Evolutionary conservation across 768 basidiomycete genomes (phyloP), one percentile per base, ranked within the genome.

Genomic region (Pleurotus ostreatus): DNA sequence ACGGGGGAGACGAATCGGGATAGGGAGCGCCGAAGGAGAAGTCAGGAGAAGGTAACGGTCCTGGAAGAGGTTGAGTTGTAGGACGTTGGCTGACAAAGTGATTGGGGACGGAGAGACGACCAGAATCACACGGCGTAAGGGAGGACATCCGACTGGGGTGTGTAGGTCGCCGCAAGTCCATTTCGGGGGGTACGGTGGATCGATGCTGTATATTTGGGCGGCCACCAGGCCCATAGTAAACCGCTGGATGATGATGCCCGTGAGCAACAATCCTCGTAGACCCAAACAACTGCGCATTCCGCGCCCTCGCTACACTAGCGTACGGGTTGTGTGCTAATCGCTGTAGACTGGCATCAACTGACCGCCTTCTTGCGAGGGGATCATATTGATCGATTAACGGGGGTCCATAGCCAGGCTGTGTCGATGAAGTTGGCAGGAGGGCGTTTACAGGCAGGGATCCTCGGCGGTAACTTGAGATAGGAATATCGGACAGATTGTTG

Each of bases 11-110:
- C 49, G 73, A 80, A 25, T 85, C 80, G 3, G 51, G 38, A 11
- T 53, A 53, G 23, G 51, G 51, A 8, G 78, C 76, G 57, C 85
- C 85, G 60, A 87, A 87, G 46, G 82, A 82, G 71, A 83, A 86
- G 55, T 78, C 79, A 40, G 83, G 83, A 4, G 76, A 75, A 1
- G 85, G 85, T 15, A 86, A 72, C 4, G 85, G 85, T 2, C 85
- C 85, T 7, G 83, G 70, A 58, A 82, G 67, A 56, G 74, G 74
- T 45, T 53, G 51, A 8, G 76, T 67, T 8, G 71, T 67, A 9
- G 74, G 63, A 38, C 84, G 78, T 5, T 80, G 73, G 25, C 78
- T 71, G 55, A 81, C 65, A 5, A 79, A 68, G 61, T 77, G 83
- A 81, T 79, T 18, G 79, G 66, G 25, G 12, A 43, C 49, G 22